phyloP scores from a whole-genome alignment of 306 rosid genomes.

The Carpinus fangiana region DNA sequence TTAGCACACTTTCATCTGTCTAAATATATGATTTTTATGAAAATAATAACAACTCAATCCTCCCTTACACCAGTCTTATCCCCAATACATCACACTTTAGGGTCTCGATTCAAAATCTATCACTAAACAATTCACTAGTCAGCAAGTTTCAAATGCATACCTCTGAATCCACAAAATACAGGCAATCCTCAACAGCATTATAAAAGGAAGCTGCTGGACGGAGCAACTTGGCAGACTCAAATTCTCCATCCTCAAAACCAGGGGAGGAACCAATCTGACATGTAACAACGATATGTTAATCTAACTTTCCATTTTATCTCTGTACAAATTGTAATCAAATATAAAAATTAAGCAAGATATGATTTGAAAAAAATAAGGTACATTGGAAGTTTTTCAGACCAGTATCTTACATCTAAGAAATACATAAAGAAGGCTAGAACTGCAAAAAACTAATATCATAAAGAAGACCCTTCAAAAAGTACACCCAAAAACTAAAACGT shows the following conservation, averaged over 20 bases:
- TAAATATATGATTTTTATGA: not conserved
- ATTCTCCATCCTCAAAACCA: slow-evolving; percentile 93
- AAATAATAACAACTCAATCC: too few relatives aligned
- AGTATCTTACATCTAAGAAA: not conserved
- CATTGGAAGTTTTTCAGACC: not conserved
- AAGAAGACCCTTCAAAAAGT: not conserved
- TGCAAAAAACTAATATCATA: not conserved
- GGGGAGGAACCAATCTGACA: slow-evolving; percentile 86
- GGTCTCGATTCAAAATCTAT: not conserved
- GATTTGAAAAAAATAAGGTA: not conserved
- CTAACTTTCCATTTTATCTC: not conserved
- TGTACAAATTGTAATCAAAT: not conserved
- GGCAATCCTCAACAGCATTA: slow-evolving; percentile 61
- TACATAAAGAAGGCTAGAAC: not conserved
- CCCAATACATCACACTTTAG: not conserved
- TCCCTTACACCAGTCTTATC: too few relatives aligned
- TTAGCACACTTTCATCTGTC: not conserved
- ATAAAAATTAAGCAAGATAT: slow-evolving; percentile 7
- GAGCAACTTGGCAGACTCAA: slow-evolving; percentile 77
- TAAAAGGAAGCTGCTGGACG: slow-evolving; percentile 87
- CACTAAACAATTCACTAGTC: not conserved
- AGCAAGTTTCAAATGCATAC: slow-evolving; percentile 40
- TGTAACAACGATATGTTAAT: slow-evolving; percentile 27
- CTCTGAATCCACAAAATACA: slow-evolving; percentile 94
- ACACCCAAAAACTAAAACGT: not conserved